Percentiles rank a stretch among this genome's conserved stretches.
These are phyloP conservation scores for Iberis amara DNA, from an alignment of 441 rosid species.

Conservation along the genomic window DNA sequence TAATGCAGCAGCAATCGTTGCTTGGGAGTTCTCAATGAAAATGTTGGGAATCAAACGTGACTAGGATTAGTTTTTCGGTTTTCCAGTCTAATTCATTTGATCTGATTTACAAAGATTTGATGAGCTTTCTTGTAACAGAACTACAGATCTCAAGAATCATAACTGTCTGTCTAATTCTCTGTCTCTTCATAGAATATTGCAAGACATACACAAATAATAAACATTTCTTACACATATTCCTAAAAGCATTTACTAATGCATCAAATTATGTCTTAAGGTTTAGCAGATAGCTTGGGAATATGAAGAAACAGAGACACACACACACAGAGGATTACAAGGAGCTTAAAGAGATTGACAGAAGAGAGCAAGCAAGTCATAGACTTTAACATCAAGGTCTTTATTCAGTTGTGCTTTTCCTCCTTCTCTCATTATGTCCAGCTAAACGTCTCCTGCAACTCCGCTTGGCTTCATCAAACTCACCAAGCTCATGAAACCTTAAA, in stretches of 20 bases:
- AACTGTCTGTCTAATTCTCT: background rate
- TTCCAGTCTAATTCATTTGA: constrained; percentile 5
- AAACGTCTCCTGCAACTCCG: constrained; percentile 79
- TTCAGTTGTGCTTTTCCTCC: constrained; percentile 57
- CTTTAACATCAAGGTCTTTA: constrained; percentile 9
- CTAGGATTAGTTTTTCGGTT: constrained; percentile 22
- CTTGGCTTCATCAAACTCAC: constrained; percentile 70
- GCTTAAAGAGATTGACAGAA: constrained; percentile 30
- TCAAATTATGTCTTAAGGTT: constrained; percentile 10
- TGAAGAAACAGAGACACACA: constrained; percentile 21
- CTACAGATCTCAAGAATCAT: constrained; percentile 18
- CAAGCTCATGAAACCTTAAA: constrained; percentile 65
- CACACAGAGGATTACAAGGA: constrained; percentile 21
- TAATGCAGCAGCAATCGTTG: constrained; percentile 85
- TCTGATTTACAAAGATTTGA: constrained; percentile 5
- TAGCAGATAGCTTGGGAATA: background rate
- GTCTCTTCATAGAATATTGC: constrained; percentile 10
- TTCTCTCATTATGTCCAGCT: constrained; percentile 85
- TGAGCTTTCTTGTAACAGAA: constrained; percentile 13
- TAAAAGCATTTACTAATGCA: constrained; percentile 15
- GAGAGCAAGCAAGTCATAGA: constrained; percentile 33
- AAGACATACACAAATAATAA: constrained; percentile 16
- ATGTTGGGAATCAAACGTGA: constrained; percentile 54
- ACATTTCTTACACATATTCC: constrained; percentile 2
- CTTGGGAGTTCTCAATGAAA: constrained; percentile 87